Evolutionary conservation across 2,329 filamentous ascomycete genomes (phyloP), one percentile per base, ranked within the genome.

Genomic region (Fusarium sp.): DNA sequence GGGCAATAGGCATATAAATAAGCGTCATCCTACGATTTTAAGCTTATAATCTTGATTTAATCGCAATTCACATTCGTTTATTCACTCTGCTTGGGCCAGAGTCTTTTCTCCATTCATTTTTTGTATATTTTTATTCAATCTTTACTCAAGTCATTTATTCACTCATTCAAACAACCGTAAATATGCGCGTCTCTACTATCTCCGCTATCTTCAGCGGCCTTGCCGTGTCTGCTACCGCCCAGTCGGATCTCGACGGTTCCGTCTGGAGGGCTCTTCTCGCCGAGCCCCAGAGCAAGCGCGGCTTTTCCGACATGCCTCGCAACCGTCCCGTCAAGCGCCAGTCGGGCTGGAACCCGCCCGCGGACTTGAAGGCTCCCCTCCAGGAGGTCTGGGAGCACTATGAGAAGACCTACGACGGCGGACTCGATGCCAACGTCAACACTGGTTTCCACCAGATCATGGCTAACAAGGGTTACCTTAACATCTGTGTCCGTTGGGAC

Each of bases 401-500:
- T 11, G 49, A 58, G 35, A 62, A 52, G 20, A 72, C 68, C 54
- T 74, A 74, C 31, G 69, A 68, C 0, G 70, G 67, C 2, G 44
- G 44, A 1, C 13, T 70, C 3, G 61, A 62, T 11, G 71, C 65
- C 42, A 79, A 79, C 62, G 70, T 66, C 45, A 80, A 79, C 72
- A 79, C 76, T 56, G 77, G 78, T 20, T 80, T 77, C 73, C 74
- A 80, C 14, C 79, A 79, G 61, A 62, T 80, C 46, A 77, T 80
- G 35, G 77, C 75, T 33, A 75, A 72, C 50, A 70, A 76, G 18
- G 76, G 82, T 63, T 82, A 79, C 27, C 65, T 75, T 10, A 75
- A 75, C 59, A 74, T 75, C 22, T 85, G 83, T 60, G 82, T 85
- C 9, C 81, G 83, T 52, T 85, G 83, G 84, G 82, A 85, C 41